These are phyloP conservation scores for Stygiomarasmius scandens DNA, from an alignment of 1,284 basidiomycete species.

Conservation along the genomic window DNA sequence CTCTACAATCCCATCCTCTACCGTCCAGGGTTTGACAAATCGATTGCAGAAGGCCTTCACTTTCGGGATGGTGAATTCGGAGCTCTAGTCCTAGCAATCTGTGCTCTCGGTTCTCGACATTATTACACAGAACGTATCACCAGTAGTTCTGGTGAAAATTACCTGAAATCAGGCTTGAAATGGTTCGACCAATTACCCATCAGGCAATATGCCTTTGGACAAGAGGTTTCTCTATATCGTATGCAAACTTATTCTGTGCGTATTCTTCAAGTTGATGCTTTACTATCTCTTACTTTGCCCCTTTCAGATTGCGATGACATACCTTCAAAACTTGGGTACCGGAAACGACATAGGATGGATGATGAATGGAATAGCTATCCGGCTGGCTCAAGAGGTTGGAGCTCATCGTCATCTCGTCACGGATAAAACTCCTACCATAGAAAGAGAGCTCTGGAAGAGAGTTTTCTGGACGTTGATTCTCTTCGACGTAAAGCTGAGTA, in stretches of 20 bases:
- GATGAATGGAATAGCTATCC: conserved; percentile 64
- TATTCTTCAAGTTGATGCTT: conserved; percentile 11
- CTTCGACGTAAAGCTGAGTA: conserved; percentile 53
- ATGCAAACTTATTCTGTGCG: conserved; percentile 53
- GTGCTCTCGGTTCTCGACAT: conserved; percentile 59
- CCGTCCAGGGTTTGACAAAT: conserved; percentile 44
- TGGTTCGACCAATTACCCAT: not conserved
- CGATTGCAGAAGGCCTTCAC: conserved; percentile 52
- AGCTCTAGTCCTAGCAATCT: conserved; percentile 62
- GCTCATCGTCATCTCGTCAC: conserved; percentile 46
- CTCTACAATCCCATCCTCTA: conserved; percentile 46
- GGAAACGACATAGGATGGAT: conserved; percentile 75
- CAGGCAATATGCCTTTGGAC: conserved; percentile 8
- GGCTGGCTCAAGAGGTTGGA: conserved; percentile 71
- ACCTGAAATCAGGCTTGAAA: not conserved
- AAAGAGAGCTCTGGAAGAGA: conserved; percentile 70
- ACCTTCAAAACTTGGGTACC: conserved; percentile 38
- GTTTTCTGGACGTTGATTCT: conserved; percentile 63
- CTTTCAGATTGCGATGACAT: conserved; percentile 37
- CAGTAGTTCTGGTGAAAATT: not conserved
- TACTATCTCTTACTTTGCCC: not conserved
- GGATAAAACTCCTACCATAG: conserved; percentile 32
- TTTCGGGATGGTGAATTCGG: conserved; percentile 57
- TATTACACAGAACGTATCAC: not conserved
- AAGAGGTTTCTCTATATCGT: conserved; percentile 56